phyloP scores from a whole-genome alignment of 768 basidiomycete genomes.

The Omphalotus guepiniiformis region DNA sequence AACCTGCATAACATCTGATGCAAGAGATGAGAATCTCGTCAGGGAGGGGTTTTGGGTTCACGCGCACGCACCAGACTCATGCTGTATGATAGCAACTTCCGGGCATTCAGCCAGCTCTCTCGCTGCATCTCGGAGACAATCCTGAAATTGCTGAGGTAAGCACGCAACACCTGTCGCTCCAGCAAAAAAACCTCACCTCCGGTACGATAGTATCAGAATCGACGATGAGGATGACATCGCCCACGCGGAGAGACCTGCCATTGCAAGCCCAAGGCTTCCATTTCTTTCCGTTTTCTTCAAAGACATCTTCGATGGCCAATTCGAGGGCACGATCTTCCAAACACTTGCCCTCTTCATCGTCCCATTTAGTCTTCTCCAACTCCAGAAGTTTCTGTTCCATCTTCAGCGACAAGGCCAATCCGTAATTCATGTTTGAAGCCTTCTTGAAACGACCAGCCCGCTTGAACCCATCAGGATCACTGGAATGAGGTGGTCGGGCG shows the following conservation, averaged over 20 bases:
- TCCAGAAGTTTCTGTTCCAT: slow-evolving; percentile 49
- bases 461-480: slow-evolving; percentile 59
- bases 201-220: slow-evolving; percentile 81
- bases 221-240: slow-evolving; percentile 76
- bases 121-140: slow-evolving; percentile 88
- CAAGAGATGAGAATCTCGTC: background rate
- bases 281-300: slow-evolving; percentile 47
- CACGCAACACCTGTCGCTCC: background rate
- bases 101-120: slow-evolving; percentile 79
- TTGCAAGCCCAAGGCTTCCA: slow-evolving; percentile 79
- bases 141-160: slow-evolving; percentile 31
- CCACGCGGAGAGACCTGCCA: slow-evolving; percentile 68
- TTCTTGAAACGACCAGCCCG: slow-evolving; percentile 91
- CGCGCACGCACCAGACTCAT: slow-evolving; percentile 64
- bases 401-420: slow-evolving; percentile 59
- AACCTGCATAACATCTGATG: slow-evolving; percentile 87
- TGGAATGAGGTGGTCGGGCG: slow-evolving; percentile 70
- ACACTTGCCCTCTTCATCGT: slow-evolving; percentile 34
- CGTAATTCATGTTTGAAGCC: slow-evolving; percentile 87
- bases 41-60: background rate
- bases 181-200: slow-evolving; percentile 48
- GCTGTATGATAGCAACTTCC: slow-evolving; percentile 86
- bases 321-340: slow-evolving; percentile 73
- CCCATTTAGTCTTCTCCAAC: slow-evolving; percentile 38
- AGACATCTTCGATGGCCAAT: slow-evolving; percentile 71